phyloP scores from a whole-genome alignment of 768 basidiomycete species.

The Neoboletus subvelutipes region DNA sequence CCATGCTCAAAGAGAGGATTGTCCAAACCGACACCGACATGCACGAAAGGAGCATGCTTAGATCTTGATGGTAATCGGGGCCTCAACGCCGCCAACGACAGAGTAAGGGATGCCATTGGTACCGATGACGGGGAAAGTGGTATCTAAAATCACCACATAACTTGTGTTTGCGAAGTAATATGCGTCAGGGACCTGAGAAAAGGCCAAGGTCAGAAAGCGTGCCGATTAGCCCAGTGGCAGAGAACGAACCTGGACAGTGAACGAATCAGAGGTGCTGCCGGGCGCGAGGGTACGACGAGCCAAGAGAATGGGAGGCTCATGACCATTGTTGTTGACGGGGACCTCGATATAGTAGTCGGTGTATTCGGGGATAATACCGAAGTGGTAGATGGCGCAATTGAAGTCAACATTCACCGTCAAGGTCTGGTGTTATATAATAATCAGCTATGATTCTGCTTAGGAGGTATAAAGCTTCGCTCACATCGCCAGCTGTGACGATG shows the following conservation, averaged over 20 bases:
- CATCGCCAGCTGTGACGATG: constrained; percentile 25
- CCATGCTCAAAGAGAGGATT: neutral
- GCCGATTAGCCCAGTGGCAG: no score
- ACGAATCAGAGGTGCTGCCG: constrained; percentile 9
- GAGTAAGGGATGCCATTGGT: constrained; percentile 22
- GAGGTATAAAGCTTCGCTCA: constrained; percentile 2
- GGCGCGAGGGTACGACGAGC: constrained; percentile 18
- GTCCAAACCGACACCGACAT: neutral
- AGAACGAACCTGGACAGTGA: constrained; percentile 20
- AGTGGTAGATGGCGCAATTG: constrained; percentile 23
- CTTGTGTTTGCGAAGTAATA: constrained; percentile 18
- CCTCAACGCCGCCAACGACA: constrained; percentile 21
- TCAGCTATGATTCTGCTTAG: constrained; percentile 1
- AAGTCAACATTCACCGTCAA: constrained; percentile 27
- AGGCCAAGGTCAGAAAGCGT: neutral
- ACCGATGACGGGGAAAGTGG: constrained; percentile 23
- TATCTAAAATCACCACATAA: constrained; percentile 27
- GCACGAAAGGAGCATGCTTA: neutral
- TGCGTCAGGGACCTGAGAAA: constrained; percentile 26
- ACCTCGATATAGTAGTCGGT: constrained; percentile 37
- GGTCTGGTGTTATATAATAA: constrained; percentile 5
- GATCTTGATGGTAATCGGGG: constrained; percentile 15
- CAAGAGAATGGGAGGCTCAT: constrained; percentile 32
- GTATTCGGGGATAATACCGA: constrained; percentile 19
- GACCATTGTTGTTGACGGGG: constrained; percentile 30